Evolutionary conservation across 345 rosid genomes (phyloP), one percentile per base, ranked within the genome.

Genomic region (Pugionium cornutum): DNA sequence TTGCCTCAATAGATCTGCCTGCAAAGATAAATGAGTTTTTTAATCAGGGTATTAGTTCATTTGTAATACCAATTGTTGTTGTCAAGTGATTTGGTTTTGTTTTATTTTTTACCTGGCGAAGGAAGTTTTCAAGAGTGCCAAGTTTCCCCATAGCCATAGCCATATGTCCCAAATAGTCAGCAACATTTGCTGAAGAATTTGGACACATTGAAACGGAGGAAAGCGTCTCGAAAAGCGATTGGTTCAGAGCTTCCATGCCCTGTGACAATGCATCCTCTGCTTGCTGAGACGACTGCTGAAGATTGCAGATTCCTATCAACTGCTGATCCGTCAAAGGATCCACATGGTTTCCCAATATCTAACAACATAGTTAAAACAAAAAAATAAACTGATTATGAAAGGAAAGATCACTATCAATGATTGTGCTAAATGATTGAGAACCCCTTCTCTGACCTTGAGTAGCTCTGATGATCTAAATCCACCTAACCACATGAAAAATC

Each of bases 191-290:
- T 0, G 92, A 67, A 37, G 83, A 81, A 25, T 82, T 37, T 55
- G 89, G 84, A 47, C 92, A 85, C 49, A 89, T 72, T 35, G 83
- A 79, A 42, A 85, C 60, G 4, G 94, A 80, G 9, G 97, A 83
- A 56, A 92, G 86, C 1, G 88, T 86, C 64, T 92, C 98, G 0
- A 83, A 85, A 4, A 92, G 90, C 1, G 97, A 80, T 70, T 92
- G 98, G 62, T 92, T 97, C 75, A 92, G 44, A 36, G 96, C 98
- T 74, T 92, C 98, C 94, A 92, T 87, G 64, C 98, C 98, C 64
- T 92, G 98, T 42, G 97, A 92, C 52, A 92, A 78, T 53, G 97
- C 98, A 81, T 92, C 97, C 73, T 92, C 98, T 7, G 96, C 96
- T 78, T 92, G 98, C 49, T 86, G 96, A n/a, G 98, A 89, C 9